Conservation (phyloP, 2,329 filamentous ascomycete species). For the Cryoendolithus antarcticus region DNA sequence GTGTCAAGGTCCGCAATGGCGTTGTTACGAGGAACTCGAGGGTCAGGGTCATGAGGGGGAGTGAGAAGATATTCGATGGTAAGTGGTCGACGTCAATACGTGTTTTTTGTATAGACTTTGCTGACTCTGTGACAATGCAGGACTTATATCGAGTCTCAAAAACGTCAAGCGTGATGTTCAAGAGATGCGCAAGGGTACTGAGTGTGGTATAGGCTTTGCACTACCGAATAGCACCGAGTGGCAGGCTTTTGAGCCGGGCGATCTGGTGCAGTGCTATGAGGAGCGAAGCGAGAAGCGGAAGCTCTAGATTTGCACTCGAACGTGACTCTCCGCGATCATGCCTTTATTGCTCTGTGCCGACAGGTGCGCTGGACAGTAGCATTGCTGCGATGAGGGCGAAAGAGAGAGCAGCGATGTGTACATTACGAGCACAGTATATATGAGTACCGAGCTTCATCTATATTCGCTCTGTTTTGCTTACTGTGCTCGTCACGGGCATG, state of each 20-base stretch:
- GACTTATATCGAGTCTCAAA: slow-evolving; percentile 76
- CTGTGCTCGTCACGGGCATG: too few relatives aligned
- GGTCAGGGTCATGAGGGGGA: slow-evolving; percentile 58
- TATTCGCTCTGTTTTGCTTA: too few relatives aligned
- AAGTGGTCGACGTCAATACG: slow-evolving; percentile 35
- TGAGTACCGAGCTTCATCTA: too few relatives aligned
- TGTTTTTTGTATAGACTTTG: too few relatives aligned
- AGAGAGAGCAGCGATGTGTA: too few relatives aligned
- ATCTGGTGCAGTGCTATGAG: slow-evolving; percentile 80
- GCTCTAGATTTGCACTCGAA: slow-evolving; percentile 22
- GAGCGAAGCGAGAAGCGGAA: slow-evolving; percentile 60
- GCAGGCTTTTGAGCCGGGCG: slow-evolving; percentile 65
- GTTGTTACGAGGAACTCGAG: slow-evolving; percentile 49
- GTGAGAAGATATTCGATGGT: slow-evolving; percentile 62
- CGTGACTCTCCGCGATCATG: too few relatives aligned
- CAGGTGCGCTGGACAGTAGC: too few relatives aligned
- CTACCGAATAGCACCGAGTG: slow-evolving; percentile 37
- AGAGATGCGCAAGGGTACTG: slow-evolving; percentile 83
- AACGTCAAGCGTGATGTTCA: slow-evolving; percentile 83
- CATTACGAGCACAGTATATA: too few relatives aligned
- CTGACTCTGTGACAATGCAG: too few relatives aligned
- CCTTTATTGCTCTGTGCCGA: too few relatives aligned
- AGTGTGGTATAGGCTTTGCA: slow-evolving; percentile 82
- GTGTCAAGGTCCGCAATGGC: slow-evolving; percentile 78
- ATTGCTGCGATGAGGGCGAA: too few relatives aligned